phyloP scores from a whole-genome alignment of 2,329 filamentous ascomycete species.

The Diaporthe humulicola region DNA sequence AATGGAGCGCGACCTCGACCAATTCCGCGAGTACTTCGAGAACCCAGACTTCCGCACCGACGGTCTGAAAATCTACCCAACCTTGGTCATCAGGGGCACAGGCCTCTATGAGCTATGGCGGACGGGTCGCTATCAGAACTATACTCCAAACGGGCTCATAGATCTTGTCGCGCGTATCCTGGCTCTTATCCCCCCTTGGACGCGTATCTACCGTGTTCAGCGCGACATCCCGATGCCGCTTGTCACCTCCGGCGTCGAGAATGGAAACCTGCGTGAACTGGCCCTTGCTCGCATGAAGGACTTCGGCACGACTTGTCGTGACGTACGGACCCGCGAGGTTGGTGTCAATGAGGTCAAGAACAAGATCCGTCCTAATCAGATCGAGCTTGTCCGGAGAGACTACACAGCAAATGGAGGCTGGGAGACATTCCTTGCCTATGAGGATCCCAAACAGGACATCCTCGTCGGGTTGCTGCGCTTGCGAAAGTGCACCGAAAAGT shows the following conservation, averaged over 20 bases:
- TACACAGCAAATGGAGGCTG: slow-evolving; percentile 96
- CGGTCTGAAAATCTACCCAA: slow-evolving; percentile 97
- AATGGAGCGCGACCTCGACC: slow-evolving; percentile 96
- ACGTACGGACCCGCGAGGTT: slow-evolving; percentile 95
- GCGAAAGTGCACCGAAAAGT: slow-evolving; percentile 89
- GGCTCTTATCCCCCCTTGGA: slow-evolving; percentile 96
- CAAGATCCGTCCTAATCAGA: slow-evolving; percentile 96
- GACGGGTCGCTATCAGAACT: slow-evolving; percentile 97
- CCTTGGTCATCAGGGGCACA: slow-evolving; percentile 95
- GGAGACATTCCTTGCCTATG: slow-evolving; percentile 98
- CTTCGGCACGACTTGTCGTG: slow-evolving; percentile 95
- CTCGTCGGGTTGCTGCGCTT: slow-evolving; percentile 90
- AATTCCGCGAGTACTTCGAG: slow-evolving; percentile 98
- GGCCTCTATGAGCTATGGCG: slow-evolving; percentile 98
- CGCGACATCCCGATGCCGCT: slow-evolving; percentile 99
- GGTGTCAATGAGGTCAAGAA: slow-evolving; percentile 99
- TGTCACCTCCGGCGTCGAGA: slow-evolving; percentile 98
- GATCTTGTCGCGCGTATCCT: slow-evolving; percentile 97
- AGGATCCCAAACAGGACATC: slow-evolving; percentile 98
- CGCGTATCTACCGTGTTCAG: slow-evolving; percentile 97
- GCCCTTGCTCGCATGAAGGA: slow-evolving; percentile 99
- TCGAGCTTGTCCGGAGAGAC: slow-evolving; percentile 93
- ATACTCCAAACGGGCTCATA: slow-evolving; percentile 96
- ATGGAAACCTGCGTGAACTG: slow-evolving; percentile 94
- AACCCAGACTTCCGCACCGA: slow-evolving; percentile 97